Evolutionary conservation across 2,329 filamentous ascomycete species (phyloP).

Genomic region (Orbilia ellipsospora): DNA sequence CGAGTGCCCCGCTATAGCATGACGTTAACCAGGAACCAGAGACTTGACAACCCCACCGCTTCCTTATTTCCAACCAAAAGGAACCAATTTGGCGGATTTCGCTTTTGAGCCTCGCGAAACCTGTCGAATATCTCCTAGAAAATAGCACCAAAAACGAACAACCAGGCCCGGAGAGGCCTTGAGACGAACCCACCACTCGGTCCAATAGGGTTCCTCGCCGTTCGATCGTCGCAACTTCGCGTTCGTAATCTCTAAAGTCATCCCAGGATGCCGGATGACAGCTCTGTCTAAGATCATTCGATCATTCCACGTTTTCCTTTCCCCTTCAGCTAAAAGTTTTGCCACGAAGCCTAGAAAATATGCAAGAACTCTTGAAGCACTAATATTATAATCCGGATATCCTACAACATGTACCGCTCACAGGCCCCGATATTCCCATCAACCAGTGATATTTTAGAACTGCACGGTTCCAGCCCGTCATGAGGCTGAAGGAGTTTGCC

Average conservation of each 20-base stretch:
- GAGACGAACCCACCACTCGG: slow-evolving; percentile 2
- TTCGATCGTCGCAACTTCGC: slow-evolving; percentile 9
- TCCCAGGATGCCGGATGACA: slow-evolving; percentile 23
- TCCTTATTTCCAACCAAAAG: slow-evolving; percentile 5
- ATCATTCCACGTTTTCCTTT: not conserved
- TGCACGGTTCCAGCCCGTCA: not conserved
- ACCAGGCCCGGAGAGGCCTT: slow-evolving; percentile 28
- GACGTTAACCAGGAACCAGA: not conserved
- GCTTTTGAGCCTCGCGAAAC: slow-evolving; percentile 31
- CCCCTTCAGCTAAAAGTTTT: not conserved
- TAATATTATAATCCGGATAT: not conserved
- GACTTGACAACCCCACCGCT: not conserved
- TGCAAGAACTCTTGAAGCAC: not conserved
- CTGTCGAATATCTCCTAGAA: not conserved
- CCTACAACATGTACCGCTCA: too few species aligned
- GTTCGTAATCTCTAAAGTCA: not conserved
- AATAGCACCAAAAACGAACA: slow-evolving; percentile 19
- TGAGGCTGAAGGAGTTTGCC: slow-evolving; percentile 13
- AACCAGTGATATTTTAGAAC: slow-evolving; percentile 20
- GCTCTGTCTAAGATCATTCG: slow-evolving; percentile 39
- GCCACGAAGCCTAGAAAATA: too few species aligned
- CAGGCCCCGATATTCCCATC: not conserved
- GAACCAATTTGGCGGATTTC: slow-evolving; percentile 28
- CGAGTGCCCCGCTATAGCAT: not conserved
- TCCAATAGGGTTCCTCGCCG: slow-evolving; percentile 50